Percentiles rank a stretch among this genome's conserved stretches.
Evolutionary conservation across 2,329 filamentous ascomycete genomes (phyloP).

Genomic region (Coniochaeta sp.): DNA sequence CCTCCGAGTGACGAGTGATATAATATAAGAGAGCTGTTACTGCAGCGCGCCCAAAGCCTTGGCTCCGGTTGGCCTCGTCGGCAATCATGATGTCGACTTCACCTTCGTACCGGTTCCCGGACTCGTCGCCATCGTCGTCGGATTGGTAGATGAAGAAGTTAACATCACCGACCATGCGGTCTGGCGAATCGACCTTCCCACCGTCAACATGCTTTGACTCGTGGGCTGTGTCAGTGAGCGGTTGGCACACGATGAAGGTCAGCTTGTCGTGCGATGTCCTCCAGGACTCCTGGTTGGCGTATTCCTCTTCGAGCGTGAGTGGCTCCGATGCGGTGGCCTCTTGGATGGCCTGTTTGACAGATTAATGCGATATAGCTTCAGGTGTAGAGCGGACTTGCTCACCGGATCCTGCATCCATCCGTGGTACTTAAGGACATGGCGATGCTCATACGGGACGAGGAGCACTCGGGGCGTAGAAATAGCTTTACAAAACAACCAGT

Average conservation of each 20-base stretch:
- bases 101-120: conserved; percentile 40
- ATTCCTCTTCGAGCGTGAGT: conserved; percentile 72
- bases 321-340: conserved; percentile 82
- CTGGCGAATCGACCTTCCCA: conserved; percentile 43
- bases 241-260: conserved; percentile 78
- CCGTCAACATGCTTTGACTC: conserved; percentile 14
- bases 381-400: conserved; percentile 10
- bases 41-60: conserved; percentile 58
- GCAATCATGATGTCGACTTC: conserved; percentile 90
- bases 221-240: conserved; percentile 15
- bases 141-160: conserved; percentile 69
- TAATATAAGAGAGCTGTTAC: conserved; percentile 65
- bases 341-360: conserved; percentile 56
- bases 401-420: conserved; percentile 84
- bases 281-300: conserved; percentile 87
- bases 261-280: conserved; percentile 75
- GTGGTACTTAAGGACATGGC: conserved; percentile 79
- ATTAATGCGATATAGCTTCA: background rate
- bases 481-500: conserved; percentile 35
- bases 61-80: conserved; percentile 41
- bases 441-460: conserved; percentile 75
- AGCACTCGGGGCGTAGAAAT: conserved; percentile 58
- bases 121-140: conserved; percentile 46
- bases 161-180: conserved; percentile 63
- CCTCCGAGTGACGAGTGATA: conserved; percentile 42